Evolutionary conservation across 2,329 filamentous ascomycete genomes (phyloP).

Genomic region (Coleophoma cylindrospora): DNA sequence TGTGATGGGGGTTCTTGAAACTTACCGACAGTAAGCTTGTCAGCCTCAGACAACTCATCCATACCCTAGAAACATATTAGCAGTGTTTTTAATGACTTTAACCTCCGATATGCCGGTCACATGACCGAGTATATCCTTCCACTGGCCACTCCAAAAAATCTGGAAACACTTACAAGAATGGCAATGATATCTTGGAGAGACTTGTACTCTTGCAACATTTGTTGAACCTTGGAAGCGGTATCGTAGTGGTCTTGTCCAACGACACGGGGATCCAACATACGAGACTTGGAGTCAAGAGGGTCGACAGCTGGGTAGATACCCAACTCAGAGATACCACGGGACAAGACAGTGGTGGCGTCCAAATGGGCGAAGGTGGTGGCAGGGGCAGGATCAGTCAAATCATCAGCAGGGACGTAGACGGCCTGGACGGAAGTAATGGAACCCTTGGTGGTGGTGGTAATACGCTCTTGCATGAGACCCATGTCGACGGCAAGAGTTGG

Average conservation of each 20-base stretch:
- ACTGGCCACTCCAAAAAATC: not conserved
- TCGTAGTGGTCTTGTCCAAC: constrained; percentile 98
- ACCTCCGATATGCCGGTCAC: too few species aligned
- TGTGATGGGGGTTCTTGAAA: too few species aligned
- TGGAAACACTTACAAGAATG: constrained; percentile 49
- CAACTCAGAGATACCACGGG: constrained; percentile 99
- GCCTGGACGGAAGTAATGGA: constrained; percentile 99
- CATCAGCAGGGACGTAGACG: constrained; percentile 99
- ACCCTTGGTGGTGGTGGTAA: constrained; percentile 98
- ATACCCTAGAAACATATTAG: constrained; percentile 65
- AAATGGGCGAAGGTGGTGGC: constrained; percentile 99
- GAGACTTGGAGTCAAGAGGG: constrained; percentile 98
- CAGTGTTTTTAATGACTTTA: not conserved
- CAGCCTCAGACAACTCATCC: constrained; percentile 98
- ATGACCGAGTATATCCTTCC: too few species aligned
- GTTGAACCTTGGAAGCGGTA: constrained; percentile 90
- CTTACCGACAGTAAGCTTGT: constrained; percentile 89
- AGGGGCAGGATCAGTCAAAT: constrained; percentile 99
- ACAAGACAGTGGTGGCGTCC: constrained; percentile 99
- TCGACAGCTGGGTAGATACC: constrained; percentile 99
- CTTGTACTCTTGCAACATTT: constrained; percentile 99
- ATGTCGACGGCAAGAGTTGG: constrained; percentile 97
- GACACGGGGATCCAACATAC: constrained; percentile 98
- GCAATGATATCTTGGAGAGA: constrained; percentile 99
- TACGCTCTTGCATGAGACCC: constrained; percentile 99